Evolutionary conservation across 768 basidiomycete genomes (phyloP), one percentile per base, ranked within the genome.

Genomic region (Lepiota brunneoincarnata): DNA sequence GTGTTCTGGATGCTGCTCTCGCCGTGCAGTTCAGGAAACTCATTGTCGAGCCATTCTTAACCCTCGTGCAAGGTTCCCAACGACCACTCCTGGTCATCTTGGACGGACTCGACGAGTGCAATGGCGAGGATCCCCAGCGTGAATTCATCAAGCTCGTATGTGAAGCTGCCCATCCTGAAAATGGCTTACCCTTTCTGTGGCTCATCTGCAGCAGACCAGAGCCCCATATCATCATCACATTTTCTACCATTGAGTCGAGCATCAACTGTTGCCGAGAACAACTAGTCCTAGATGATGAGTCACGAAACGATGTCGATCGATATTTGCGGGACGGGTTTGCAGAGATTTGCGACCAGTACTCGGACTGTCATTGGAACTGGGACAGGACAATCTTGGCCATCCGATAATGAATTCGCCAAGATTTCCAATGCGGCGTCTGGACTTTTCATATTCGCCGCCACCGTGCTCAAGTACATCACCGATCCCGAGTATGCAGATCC

Each of bases 61-160:
- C 4, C 6, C 36, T 36, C 6, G 3, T 3, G 12, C 17, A 38
- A 17, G 11, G 26, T 21, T n/a, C 15, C 31, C 21, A 24, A 18
- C 23, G 18, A 14, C 37, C 9, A 6, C 15, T 42, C 9, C 11
- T 55, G 5, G 21, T 55, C 26, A 31, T 55, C 12, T 6, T 55
- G 1, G 54, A 55, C 20, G 47, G 47, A 9, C 28, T 49, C 6
- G 39, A 55, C 21, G 54, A 55, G 31, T 55, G 54, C 38, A n/a
- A 39, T 9, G 54, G 46, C 12, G 37, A 31, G 35, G 12, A 31
- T 9, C 15, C 45, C 6, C 54, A 55, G 31, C 14, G 26, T 20
- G 37, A 55, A 40, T 20, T 55, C 11, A 15, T 49, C 21, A 4
- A 39, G 1, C n/a, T 50, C 15, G 41, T 50, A 24, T 39, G 28